Conservation (phyloP, 306 rosid genomes). For the Erythrophleum fordii region DNA sequence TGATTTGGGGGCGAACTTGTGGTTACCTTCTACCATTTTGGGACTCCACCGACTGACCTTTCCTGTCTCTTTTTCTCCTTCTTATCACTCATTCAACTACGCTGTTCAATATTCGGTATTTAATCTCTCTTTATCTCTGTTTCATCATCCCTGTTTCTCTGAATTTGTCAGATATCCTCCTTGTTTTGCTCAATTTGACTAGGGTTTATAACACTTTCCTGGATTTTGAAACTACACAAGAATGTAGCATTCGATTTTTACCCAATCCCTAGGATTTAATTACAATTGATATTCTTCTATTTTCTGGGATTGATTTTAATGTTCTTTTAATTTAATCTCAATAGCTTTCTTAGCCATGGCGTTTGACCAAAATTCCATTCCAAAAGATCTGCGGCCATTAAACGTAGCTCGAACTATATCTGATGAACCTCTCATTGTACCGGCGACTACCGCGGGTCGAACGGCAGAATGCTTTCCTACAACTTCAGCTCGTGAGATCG, state of each 20-base stretch:
- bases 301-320: constrained; percentile 35
- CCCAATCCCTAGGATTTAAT: constrained; percentile 24
- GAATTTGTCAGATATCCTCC: background rate
- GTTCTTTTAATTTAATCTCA: constrained; percentile 7
- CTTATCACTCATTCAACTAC: constrained; percentile 4
- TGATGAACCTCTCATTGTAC: constrained; percentile 68
- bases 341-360: constrained; percentile 56
- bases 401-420: constrained; percentile 58
- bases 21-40: constrained; percentile 31
- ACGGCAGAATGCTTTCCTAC: constrained; percentile 47
- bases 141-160: constrained; percentile 18
- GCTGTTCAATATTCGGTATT: constrained; percentile 38
- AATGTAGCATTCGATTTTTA: constrained; percentile 21
- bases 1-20: constrained; percentile 28
- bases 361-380: constrained; percentile 73
- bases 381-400: constrained; percentile 63
- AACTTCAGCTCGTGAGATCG: constrained; percentile 45
- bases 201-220: constrained; percentile 47
- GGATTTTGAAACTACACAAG: constrained; percentile 2
- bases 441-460: constrained; percentile 40
- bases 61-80: background rate
- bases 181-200: constrained; percentile 43
- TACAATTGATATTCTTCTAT: background rate
- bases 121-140: background rate
- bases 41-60: constrained; percentile 51